A percentile compares a stretch with the other conserved stretches of the same genome.
These are phyloP conservation scores for Pyrenochaeta sp. DNA, from an alignment of 2,329 filamentous ascomycete species.

Conservation along the genomic window DNA sequence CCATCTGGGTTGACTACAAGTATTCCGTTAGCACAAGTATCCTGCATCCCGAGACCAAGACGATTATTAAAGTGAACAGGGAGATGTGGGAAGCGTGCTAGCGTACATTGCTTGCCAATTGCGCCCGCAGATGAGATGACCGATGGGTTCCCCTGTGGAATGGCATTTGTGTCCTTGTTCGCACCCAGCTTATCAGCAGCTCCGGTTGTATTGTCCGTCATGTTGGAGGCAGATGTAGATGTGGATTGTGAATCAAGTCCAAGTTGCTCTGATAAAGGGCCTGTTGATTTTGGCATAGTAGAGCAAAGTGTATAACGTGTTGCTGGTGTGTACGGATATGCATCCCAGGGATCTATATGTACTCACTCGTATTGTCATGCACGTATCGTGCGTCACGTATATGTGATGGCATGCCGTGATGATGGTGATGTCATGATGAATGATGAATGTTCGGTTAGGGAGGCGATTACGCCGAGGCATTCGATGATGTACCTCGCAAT, in stretches of 20 bases:
- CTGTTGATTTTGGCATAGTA: slow-evolving; percentile 34
- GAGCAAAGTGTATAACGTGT: background rate
- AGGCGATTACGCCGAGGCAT: background rate
- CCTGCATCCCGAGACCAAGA: background rate
- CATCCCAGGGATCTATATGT: background rate
- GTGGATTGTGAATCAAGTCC: slow-evolving; percentile 21
- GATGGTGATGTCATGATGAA: slow-evolving; percentile 30
- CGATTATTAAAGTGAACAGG: no score
- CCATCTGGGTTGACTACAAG: slow-evolving; percentile 56
- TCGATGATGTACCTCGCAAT: slow-evolving; percentile 21
- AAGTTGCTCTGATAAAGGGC: slow-evolving; percentile 30
- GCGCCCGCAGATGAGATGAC: slow-evolving; percentile 60
- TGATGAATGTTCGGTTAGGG: background rate
- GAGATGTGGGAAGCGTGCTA: background rate
- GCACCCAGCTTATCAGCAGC: slow-evolving; percentile 39
- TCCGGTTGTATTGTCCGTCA: slow-evolving; percentile 30
- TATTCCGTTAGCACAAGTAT: no score
- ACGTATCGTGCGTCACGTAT: slow-evolving; percentile 8
- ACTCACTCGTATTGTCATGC: background rate
- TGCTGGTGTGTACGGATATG: background rate
- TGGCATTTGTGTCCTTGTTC: slow-evolving; percentile 40
- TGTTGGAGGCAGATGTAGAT: slow-evolving; percentile 18
- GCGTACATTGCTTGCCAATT: slow-evolving; percentile 61
- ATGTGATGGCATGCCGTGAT: background rate
- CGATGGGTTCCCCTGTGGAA: slow-evolving; percentile 43